A percentile compares a stretch with the other conserved stretches of the same genome.
These are phyloP conservation scores for Apiotrichum sp. DNA, from an alignment of 1,284 basidiomycete species.

Conservation along the genomic window DNA sequence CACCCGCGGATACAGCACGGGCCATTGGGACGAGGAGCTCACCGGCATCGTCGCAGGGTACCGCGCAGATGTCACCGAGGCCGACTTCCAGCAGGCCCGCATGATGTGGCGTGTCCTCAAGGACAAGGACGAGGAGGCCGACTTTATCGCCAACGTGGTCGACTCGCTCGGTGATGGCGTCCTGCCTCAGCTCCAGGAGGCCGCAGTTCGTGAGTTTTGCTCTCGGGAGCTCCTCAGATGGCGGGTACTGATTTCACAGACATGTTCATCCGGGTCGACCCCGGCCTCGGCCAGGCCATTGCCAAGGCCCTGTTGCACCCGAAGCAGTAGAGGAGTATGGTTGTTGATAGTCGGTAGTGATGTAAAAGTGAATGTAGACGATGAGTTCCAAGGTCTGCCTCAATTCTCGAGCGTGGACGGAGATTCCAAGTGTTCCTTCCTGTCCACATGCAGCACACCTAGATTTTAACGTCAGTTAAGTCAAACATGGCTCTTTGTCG, in stretches of 20 bases:
- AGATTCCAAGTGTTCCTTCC: too few relatives aligned
- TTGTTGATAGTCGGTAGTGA: too few relatives aligned
- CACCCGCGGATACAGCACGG: slow-evolving; percentile 44
- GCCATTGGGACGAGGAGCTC: slow-evolving; percentile 1
- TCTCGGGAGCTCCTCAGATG: too few relatives aligned
- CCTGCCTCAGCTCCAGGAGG: neutral
- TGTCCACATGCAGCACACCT: too few relatives aligned
- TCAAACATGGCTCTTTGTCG: too few relatives aligned
- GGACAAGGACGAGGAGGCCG: slow-evolving; percentile 3
- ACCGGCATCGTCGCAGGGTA: slow-evolving; percentile 5
- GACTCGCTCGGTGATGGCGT: slow-evolving; percentile 1
- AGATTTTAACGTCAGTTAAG: too few relatives aligned
- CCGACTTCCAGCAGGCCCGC: slow-evolving; percentile 12
- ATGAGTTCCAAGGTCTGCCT: too few relatives aligned
- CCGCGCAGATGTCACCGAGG: slow-evolving; percentile 10
- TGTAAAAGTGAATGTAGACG: too few relatives aligned
- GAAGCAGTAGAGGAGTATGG: neutral
- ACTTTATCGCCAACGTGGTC: slow-evolving; percentile 4
- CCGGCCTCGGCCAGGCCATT: slow-evolving; percentile 2
- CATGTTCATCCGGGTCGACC: slow-evolving; percentile 9
- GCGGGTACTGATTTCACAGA: neutral
- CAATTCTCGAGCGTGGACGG: too few relatives aligned
- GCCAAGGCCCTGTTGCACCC: neutral
- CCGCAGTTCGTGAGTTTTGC: neutral
- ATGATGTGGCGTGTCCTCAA: slow-evolving; percentile 11